Base-by-base conservation (phyloP, 2,329 filamentous ascomycete genomes). In the Hawksworthiomyces lignivorus region DNA sequence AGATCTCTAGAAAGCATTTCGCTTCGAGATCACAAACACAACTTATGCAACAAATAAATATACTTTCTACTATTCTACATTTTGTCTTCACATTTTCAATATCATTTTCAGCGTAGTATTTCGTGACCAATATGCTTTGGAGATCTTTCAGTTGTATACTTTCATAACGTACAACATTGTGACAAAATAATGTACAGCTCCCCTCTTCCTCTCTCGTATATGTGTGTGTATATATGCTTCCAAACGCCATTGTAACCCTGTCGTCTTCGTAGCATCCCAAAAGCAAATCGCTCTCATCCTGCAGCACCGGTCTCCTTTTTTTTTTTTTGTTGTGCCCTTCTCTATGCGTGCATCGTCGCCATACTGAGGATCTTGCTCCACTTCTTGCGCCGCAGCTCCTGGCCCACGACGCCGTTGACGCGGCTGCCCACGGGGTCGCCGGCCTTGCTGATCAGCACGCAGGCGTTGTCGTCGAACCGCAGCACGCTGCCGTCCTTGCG, bases 321-420 rank as follows among this genome's bases (percentile, higher is more conserved):
- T 15, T 32, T 18, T 17, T 36, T 14, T 34, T 21, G 12, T 26
- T 20, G 17, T 38, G 27, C 14, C 31, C 15, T 19, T 26, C 22
- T 41, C 54, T 65, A 77, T 28, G 68, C 74, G 54, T 78, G 72
- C 66, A 75, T 73, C 18, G 92, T 90, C 41, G 92, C 92, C 74
- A 98, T 77, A 54, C 87, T 94, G 60, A 98, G 66, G 56, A 98
- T 97, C 77, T 97, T 98, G 56, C 88, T 94, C 92, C 92, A 98
- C 68, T 94, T 84, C 73, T 86, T 92, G 60, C 86, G 79, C 61
- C 86, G 81, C 62, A 98, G 66, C 70, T 98, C 92, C 22, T 81
- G 75, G 45, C 88, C 92, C 33, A 98, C 92, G 33, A 97, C 79
- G 51, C 89, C 87, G 64, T 87, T 94, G 70, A 96, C 77, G 61